Percentiles rank a stretch among this genome's conserved stretches.
These are phyloP conservation scores for Morella rubra DNA, from an alignment of 306 rosid genomes.

Conservation along the genomic window DNA sequence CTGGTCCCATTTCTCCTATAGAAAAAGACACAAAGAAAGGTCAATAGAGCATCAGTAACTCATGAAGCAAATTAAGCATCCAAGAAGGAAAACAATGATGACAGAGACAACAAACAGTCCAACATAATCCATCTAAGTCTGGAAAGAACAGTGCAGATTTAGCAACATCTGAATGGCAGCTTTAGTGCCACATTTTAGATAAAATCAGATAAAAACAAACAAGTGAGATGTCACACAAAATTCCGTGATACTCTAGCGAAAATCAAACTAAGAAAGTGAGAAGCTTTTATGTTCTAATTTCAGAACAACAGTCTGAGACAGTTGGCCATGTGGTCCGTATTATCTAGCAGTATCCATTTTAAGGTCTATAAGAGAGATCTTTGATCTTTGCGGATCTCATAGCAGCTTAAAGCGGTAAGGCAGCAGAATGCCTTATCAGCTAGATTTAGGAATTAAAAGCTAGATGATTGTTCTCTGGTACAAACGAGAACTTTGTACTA, in stretches of 20 bases:
- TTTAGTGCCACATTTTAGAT: neutral
- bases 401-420: neutral
- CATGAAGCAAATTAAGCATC: neutral
- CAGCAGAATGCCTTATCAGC: neutral
- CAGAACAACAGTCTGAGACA: neutral
- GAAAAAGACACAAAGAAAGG: neutral
- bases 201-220: no score
- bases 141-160: neutral
- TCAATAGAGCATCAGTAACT: neutral
- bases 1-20: conserved; percentile 95
- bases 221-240: neutral
- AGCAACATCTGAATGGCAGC: conserved; percentile 5
- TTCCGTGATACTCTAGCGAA: neutral
- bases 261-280: neutral
- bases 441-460: neutral
- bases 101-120: neutral
- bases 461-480: neutral
- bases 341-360: neutral
- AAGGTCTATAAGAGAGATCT: neutral
- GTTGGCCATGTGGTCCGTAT: neutral
- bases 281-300: neutral
- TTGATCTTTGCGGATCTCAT: neutral
- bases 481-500: neutral
- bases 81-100: neutral
- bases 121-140: neutral